Conservation (phyloP, 129 eudicot species). For the Centaurea solstitialis region DNA sequence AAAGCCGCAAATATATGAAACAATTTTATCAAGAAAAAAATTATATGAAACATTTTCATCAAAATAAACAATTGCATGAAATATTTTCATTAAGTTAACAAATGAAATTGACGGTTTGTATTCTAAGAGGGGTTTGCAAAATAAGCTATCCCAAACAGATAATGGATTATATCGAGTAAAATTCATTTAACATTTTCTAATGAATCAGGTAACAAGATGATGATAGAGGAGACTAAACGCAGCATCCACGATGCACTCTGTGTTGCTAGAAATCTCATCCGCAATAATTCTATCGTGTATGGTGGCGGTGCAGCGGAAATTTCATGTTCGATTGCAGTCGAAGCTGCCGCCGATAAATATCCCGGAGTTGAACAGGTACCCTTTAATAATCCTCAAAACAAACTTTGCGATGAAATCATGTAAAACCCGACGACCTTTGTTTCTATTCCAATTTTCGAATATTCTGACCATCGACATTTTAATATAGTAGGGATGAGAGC, state of each 20-base stretch:
- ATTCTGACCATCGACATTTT: neutral
- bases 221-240: conserved; percentile 97
- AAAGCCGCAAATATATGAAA: too few relatives aligned
- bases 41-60: too few relatives aligned
- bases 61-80: too few relatives aligned
- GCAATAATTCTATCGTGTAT: conserved; percentile 91
- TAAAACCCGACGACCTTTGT: neutral
- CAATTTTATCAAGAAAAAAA: too few relatives aligned
- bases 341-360: conserved; percentile 94
- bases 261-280: conserved; percentile 95
- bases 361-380: conserved; percentile 98
- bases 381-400: neutral
- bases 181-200: neutral
- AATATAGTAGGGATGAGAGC: neutral
- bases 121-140: too few relatives aligned
- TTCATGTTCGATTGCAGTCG: conserved; percentile 95
- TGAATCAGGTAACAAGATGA: conserved; percentile 93
- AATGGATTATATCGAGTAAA: neutral
- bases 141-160: too few relatives aligned
- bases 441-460: neutral
- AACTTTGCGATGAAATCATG: neutral
- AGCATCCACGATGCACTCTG: conserved; percentile 97
- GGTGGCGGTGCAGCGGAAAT: conserved; percentile 99
- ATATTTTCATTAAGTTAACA: too few relatives aligned
- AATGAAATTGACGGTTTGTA: too few relatives aligned